Evolutionary conservation across 169 alveolate genomes (phyloP).

Genomic region (Neospora caninum): DNA sequence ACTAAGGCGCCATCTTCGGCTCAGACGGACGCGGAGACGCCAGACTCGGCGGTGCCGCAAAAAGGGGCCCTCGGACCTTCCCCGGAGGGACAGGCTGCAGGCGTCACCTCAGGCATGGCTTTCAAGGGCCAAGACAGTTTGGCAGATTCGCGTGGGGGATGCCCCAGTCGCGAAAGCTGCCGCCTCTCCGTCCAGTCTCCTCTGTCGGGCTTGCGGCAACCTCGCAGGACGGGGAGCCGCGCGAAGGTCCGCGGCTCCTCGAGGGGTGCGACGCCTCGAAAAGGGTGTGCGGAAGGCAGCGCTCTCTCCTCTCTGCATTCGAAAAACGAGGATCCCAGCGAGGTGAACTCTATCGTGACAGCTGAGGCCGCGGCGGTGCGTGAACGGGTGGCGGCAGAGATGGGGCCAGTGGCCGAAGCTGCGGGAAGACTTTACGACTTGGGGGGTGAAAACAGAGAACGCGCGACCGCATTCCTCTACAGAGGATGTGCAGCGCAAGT

Average conservation of each 20-base stretch:
- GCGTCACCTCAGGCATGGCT: too few species aligned
- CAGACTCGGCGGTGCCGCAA: too few species aligned
- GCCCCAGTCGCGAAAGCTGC: too few species aligned
- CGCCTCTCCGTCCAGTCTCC: background rate
- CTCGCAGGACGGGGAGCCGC: background rate
- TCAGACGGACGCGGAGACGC: too few species aligned
- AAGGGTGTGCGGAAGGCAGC: background rate
- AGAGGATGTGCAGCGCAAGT: slow-evolving; percentile 74
- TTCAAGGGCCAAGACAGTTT: too few species aligned
- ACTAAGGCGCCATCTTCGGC: too few species aligned
- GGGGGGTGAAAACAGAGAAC: background rate
- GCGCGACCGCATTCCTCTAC: slow-evolving; percentile 74
- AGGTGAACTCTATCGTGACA: background rate
- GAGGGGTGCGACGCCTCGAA: background rate
- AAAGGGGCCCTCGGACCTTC: too few species aligned
- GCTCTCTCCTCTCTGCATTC: background rate
- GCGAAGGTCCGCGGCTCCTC: background rate
- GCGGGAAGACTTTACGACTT: background rate
- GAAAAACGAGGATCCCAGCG: background rate
- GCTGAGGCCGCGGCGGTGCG: slow-evolving; percentile 3
- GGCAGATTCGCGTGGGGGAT: too few species aligned
- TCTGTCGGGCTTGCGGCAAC: background rate
- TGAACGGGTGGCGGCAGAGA: background rate
- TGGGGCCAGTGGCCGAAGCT: background rate
- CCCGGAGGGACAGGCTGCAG: too few species aligned